These are phyloP conservation scores for Gossypium gossypioides DNA, from an alignment of 441 rosid genomes.

Conservation along the genomic window DNA sequence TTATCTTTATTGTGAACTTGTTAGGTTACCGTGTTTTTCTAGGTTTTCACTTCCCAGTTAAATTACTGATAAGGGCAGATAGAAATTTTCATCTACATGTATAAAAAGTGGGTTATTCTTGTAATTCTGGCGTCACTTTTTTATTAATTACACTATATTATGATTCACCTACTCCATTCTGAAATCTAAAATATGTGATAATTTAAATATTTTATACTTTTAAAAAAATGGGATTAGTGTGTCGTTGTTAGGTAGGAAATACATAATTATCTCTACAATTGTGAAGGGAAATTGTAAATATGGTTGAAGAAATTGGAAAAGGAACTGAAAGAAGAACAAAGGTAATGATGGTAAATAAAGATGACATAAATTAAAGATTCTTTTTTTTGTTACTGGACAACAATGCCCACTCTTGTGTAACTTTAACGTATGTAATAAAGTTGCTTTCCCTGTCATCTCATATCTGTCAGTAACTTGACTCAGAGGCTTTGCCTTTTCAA, in stretches of 20 bases:
- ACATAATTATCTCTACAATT: not conserved
- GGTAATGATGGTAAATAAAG: not conserved
- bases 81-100: not conserved
- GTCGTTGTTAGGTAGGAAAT: not conserved
- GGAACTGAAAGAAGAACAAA: not conserved
- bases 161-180: not conserved
- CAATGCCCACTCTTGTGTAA: not conserved
- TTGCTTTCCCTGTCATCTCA: not conserved
- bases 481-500: not conserved
- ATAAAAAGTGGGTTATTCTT: not conserved
- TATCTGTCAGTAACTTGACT: not conserved
- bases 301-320: no score
- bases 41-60: not conserved
- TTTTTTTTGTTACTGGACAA: not conserved
- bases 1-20: not conserved
- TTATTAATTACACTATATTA: not conserved
- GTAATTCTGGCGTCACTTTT: not conserved
- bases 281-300: no score
- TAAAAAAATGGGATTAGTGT: not conserved
- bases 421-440: slow-evolving; percentile 1
- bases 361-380: not conserved
- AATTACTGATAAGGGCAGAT: not conserved
- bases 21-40: not conserved
- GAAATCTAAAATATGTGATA: not conserved
- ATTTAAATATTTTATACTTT: no score